Evolutionary conservation across 1,284 basidiomycete genomes (phyloP).

Genomic region (Fistulinella cinereoalba): DNA sequence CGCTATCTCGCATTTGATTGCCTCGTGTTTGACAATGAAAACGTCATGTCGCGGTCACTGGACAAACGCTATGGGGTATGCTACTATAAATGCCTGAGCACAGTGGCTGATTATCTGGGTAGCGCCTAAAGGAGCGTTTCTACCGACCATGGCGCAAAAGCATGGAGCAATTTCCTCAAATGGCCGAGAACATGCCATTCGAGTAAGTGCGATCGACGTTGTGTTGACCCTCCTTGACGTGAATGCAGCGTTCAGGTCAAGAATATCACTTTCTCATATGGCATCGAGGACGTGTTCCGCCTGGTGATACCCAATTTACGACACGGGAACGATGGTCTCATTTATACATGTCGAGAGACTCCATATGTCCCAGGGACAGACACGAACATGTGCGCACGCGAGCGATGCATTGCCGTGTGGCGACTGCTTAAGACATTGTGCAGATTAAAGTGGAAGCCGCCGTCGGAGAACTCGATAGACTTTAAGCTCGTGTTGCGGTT

Average conservation of each 20-base stretch:
- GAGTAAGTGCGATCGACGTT: conserved; percentile 63
- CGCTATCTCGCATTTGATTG: conserved; percentile 93
- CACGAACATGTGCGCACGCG: conserved; percentile 85
- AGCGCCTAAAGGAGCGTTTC: conserved; percentile 86
- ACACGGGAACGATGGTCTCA: conserved; percentile 95
- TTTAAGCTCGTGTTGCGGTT: conserved; percentile 94
- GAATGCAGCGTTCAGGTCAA: conserved; percentile 77
- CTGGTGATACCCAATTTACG: conserved; percentile 85
- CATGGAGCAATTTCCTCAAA: conserved; percentile 64
- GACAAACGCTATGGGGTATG: conserved; percentile 89
- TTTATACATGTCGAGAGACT: conserved; percentile 90
- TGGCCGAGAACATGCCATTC: conserved; percentile 73
- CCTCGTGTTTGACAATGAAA: conserved; percentile 82
- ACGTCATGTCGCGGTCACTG: conserved; percentile 81
- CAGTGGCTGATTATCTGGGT: conserved; percentile 15
- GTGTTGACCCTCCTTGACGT: conserved; percentile 4
- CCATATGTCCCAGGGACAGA: conserved; percentile 92
- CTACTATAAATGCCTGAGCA: conserved; percentile 8
- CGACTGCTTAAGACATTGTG: not conserved
- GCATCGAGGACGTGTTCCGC: conserved; percentile 81
- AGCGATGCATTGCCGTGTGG: conserved; percentile 3
- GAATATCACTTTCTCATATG: conserved; percentile 86
- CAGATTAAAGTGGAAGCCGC: conserved; percentile 98
- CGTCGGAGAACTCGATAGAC: conserved; percentile 96
- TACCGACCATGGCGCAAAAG: conserved; percentile 77